Base-by-base conservation (phyloP, 2,329 filamentous ascomycete genomes). In the Colletotrichum sojae region DNA sequence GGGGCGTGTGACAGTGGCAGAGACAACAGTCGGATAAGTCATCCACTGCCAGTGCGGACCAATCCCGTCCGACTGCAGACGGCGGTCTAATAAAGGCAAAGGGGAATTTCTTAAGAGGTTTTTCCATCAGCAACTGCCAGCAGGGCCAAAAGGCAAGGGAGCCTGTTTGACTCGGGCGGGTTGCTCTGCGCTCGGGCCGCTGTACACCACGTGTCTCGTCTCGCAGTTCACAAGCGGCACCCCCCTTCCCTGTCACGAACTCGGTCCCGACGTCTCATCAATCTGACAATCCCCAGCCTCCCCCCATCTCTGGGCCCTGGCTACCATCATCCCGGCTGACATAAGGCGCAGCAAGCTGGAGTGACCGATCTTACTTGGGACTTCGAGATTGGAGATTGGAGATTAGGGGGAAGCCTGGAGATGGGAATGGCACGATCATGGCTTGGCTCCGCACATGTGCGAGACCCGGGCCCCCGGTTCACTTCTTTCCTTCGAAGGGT, bases 271-370 rank as follows among this genome's bases (percentile, higher is more conserved):
- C 9, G 8, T 36, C 31, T 20, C n/a, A 51, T 20, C 48, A 22
- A 16, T 18, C 20, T 51, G 18, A 51, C 20, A 20, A 12, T 16
- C 36, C 54, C 59, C 49, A 62, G 48, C 59, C 59, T 13, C 39
- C 59, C 59, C 16, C 16, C 43, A n/a, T 10, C 20, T 46, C 18
- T 39, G 20, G 18, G 12, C 49, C 45, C 31, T 49, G 22, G 54
- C 61, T 48, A 59, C 66, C 53, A 40, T 54, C 27, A 45, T 39
- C 66, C 61, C 61, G 22, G 61, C 66, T 65, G 61, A 60, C 61
- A 55, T 60, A 54, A 69, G 66, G 64, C 66, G 54, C 54, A 52
- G 66, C 61, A 49, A 59, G 49, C 39, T 18, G 46, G 45, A 31
- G 59, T 49, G 54, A 62, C 46, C 48, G 61, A 69, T 66, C 66